Base-by-base conservation (phyloP, 106 monocot species). In the Platanthera zijinensis region DNA sequence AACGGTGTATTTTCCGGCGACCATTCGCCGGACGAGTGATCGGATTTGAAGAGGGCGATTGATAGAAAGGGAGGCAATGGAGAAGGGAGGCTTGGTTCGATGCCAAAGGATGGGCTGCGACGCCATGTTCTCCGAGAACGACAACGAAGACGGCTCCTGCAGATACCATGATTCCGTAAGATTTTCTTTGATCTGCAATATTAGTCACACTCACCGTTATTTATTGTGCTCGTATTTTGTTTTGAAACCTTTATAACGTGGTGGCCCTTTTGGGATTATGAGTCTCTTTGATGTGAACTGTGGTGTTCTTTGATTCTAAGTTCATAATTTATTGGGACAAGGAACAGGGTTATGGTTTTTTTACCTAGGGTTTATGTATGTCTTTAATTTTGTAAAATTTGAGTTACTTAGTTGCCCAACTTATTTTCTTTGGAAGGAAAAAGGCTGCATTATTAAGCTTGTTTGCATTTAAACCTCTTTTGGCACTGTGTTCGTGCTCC, bases 71-170 rank as follows among this genome's bases (percentile, higher is more conserved):
- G 13, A 14, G 18, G 17, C 21, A 51, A 72, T 72, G 72, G 72
- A 72, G 72, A 72, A 72, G 72, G 72, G 50, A 51, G 10, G 22
- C 8, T 10, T 47, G 64, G 83, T 86, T 10, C 84, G 84, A 80
- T 92, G 92, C 86, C 88, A 92, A 81, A 71, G 92, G 81, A 86
- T 92, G 8, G 89, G 86, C 22, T 92, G 92, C 84, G 84, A 91
- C 50, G 91, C 91, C 14, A 84, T 51, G 69, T 91, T 91, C 82
- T 82, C 88, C 51, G 88, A 91, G 8, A 86, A 80, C 48, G 64
- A 84, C 57, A 91, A 91, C 79, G 21, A 52, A 72, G 86, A 92
- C 22, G 92, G 86, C 48, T 86, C 83, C 45, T 92, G 92, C 92
- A 82, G 79, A 21, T 92, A 86, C 57, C 92, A 92, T 83, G 84